Base-by-base conservation (phyloP, 2,329 filamentous ascomycete genomes). In the Paraphaeosphaeria sporulosa region DNA sequence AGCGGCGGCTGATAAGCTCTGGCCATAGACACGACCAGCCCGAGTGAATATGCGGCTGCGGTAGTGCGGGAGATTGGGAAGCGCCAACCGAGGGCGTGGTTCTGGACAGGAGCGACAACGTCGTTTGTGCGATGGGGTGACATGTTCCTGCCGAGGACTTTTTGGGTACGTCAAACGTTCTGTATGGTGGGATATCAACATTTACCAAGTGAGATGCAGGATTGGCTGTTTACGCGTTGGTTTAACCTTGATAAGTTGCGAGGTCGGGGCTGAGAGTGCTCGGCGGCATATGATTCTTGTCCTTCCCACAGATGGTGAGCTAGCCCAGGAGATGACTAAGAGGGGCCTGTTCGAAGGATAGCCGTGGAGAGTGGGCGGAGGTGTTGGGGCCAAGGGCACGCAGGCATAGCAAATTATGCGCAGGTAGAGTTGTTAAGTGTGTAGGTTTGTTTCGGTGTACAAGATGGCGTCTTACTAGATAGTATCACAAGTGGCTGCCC, bases 21-120 rank as follows among this genome's bases (percentile, higher is more conserved):
- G 25, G 25, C 25, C 25, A 27, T 27, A 58, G 56, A 47, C 15
- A 47, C 56, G 10, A 58, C 56, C 17, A 43, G 30, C 27, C 58
- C 43, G 9, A 8, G n/a, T 10, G 27, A 57, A 10, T 60, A 60
- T 34, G 58, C 58, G 6, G 23, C 40, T 15, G 47, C 44, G 7
- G 58, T 60, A 13, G 58, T 60, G 8, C 32, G 36, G 15, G 43
- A 60, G 21, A 38, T 34, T 17, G n/a, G 43, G 25, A 60, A 46
- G 34, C 27, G 17, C 32, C 17, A 21, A 4, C 48, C 58, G 30
- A 19, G 40, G 34, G 54, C 53, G 6, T 60, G 58, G 58, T 57
- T 60, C 44, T 60, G 58, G 58, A 46, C 34, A 10, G 58, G 58
- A n/a, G 42, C 50, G 25, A 48, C 52, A 2, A 56, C 58, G 40